Evolutionary conservation across 768 basidiomycete species (phyloP).

Genomic region (Hydnomerulius pinastri): DNA sequence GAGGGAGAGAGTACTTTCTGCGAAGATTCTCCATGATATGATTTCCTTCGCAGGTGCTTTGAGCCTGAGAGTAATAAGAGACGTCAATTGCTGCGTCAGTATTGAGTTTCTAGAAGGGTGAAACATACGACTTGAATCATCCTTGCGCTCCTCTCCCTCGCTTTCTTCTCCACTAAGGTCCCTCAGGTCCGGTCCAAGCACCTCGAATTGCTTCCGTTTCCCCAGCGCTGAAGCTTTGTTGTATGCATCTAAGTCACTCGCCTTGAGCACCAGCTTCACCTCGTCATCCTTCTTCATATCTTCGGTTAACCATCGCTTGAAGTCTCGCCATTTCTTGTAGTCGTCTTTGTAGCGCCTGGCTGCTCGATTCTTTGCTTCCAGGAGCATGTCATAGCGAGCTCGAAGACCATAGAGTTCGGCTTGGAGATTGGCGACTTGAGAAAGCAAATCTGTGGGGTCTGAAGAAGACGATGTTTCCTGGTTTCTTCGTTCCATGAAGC

Average conservation of each 20-base stretch:
- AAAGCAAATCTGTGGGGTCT: conserved; percentile 5
- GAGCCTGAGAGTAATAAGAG: not conserved
- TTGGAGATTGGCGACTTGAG: conserved; percentile 24
- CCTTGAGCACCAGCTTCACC: conserved; percentile 26
- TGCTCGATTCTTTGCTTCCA: conserved; percentile 44
- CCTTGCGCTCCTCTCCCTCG: conserved; percentile 3
- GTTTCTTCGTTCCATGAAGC: not conserved
- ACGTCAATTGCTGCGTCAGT: not conserved
- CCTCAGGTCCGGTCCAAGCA: conserved; percentile 15
- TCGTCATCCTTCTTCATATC: conserved; percentile 35
- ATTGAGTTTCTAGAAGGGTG: not conserved
- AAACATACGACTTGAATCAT: conserved; percentile 4
- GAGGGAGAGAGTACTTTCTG: conserved; percentile 7
- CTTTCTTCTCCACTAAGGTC: conserved; percentile 4
- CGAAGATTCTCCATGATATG: conserved; percentile 15
- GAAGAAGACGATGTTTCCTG: conserved; percentile 7
- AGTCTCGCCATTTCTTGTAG: conserved; percentile 52
- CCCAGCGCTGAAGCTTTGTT: conserved; percentile 23
- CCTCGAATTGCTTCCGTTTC: conserved; percentile 30
- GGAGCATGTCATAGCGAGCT: conserved; percentile 46
- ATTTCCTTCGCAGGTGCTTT: conserved; percentile 16
- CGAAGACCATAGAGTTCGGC: conserved; percentile 38
- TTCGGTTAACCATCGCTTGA: conserved; percentile 45
- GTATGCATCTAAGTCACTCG: conserved; percentile 29
- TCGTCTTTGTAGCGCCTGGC: conserved; percentile 50